Base-by-base conservation (phyloP, 345 rosid genomes). In the Orychophragmus violaceus region DNA sequence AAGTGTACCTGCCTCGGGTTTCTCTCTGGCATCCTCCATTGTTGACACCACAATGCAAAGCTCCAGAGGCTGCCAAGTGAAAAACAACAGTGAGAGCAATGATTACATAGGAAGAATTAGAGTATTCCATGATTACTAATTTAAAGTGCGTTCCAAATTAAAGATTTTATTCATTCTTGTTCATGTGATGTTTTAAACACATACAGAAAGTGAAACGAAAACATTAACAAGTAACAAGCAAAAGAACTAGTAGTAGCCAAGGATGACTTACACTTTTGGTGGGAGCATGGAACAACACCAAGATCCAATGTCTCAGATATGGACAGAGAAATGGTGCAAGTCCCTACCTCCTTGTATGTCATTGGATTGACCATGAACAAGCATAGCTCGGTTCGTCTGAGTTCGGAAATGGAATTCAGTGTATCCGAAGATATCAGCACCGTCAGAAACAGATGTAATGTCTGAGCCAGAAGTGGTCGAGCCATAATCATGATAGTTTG, bases 11-110 rank as follows among this genome's bases (percentile, higher is more conserved):
- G 64, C 80, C 77, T 67, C 70, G 81, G 51, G 85, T 75, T 75
- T 83, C 61, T 70, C 76, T 87, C 98, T 97, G 90, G 72, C 98
- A 93, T 71, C 96, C 94, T 37, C 96, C 96, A 69, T 86, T 93
- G 68, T 86, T 85, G 65, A 90, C 79, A 71, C 63, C 81, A 75
- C 98, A 90, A 17, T 79, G 93, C 66, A 78, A 69, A 76, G 87
- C 68, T 69, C 86, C 87, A 23, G 98, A 81, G 69, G 90, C 98
- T 93, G 86, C 53, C 68, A 66, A 80, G 72, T 42, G 6, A 71
- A 27, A 27, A 51, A 41, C 23, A 61, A 61, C 3, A 8, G 39
- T 71, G 17, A 71, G 57, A 54, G 17, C 39, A 48, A 3, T 12
- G 25, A 62, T 59, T 22, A 51, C 14, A 62, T 32, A 44, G 2